Percentiles rank a stretch among this genome's conserved stretches.
Evolutionary conservation across 202 grass and related monocot species (phyloP).

Genomic region (Brachypodium distachyon): DNA sequence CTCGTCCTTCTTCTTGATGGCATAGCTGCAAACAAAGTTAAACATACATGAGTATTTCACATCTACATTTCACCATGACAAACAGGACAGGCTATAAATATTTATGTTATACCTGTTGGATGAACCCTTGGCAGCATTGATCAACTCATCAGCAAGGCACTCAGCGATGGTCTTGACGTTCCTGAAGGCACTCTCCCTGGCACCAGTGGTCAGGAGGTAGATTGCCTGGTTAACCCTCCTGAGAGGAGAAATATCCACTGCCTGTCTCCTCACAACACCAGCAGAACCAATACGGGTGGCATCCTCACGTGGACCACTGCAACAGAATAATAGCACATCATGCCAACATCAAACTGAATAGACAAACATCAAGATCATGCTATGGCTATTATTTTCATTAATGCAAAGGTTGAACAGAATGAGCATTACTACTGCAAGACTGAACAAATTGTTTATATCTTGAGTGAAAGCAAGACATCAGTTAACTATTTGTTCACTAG

Average conservation of each 20-base stretch:
- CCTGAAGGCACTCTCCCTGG: constrained; percentile 65
- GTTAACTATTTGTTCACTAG: too few relatives aligned
- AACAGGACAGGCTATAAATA: not conserved
- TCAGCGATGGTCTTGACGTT: constrained; percentile 78
- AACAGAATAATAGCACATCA: not conserved
- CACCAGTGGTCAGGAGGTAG: constrained; percentile 70
- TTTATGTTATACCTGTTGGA: constrained; percentile 42
- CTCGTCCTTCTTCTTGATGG: constrained; percentile 84
- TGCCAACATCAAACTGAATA: not conserved
- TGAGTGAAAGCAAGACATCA: too few relatives aligned
- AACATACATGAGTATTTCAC: not conserved
- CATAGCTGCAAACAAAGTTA: constrained; percentile 28
- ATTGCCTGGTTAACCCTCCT: constrained; percentile 72
- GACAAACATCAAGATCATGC: too few relatives aligned
- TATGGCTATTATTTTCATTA: too few relatives aligned
- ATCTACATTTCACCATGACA: not conserved
- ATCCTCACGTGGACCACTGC: constrained; percentile 30
- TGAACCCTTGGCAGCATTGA: constrained; percentile 82
- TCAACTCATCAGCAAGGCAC: constrained; percentile 64
- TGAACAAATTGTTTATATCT: too few relatives aligned
- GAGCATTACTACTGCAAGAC: too few relatives aligned
- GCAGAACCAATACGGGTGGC: constrained; percentile 68
- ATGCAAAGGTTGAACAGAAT: too few relatives aligned
- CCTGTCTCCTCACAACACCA: constrained; percentile 67
- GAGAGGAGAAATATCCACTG: constrained; percentile 67